phyloP scores from a whole-genome alignment of 1,284 basidiomycete species.

The Ceratobasidium sp. region DNA sequence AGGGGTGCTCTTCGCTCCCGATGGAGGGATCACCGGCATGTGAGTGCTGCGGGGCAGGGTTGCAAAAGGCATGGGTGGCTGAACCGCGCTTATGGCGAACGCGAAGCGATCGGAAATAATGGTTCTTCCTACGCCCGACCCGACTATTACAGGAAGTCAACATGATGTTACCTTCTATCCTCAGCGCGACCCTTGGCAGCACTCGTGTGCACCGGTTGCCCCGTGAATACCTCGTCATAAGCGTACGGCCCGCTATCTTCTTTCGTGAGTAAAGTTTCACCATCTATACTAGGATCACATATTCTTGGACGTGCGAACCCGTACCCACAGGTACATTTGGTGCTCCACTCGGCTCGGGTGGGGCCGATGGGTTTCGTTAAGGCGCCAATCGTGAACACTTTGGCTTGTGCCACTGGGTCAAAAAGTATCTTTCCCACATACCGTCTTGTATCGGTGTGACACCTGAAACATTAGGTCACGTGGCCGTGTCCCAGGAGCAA shows the following conservation, averaged over 20 bases:
- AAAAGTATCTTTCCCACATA: background rate
- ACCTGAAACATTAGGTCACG: background rate
- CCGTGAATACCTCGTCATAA: background rate
- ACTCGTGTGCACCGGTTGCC: background rate
- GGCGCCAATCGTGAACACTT: too few species aligned
- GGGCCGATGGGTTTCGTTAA: too few species aligned
- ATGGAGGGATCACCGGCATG: slow-evolving; percentile 1
- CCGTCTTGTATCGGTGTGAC: background rate
- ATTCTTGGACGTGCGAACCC: background rate
- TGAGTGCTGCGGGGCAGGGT: slow-evolving; percentile 2
- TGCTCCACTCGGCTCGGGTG: too few species aligned
- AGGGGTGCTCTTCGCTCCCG: slow-evolving; percentile 1
- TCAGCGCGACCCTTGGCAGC: slow-evolving; percentile 14
- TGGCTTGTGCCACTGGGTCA: background rate
- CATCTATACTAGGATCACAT: background rate
- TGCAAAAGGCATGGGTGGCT: background rate
- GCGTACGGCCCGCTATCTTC: background rate
- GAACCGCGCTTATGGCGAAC: background rate
- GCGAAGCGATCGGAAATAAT: slow-evolving; percentile 16
- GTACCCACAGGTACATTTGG: too few species aligned
- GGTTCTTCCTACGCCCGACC: background rate
- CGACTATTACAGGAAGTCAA: slow-evolving; percentile 5
- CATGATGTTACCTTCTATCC: background rate
- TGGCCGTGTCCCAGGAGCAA: background rate
- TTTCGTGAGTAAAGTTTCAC: slow-evolving; percentile 3